These are phyloP conservation scores for Beauveria sp. DNA, from an alignment of 2,329 filamentous ascomycete genomes.

Conservation along the genomic window DNA sequence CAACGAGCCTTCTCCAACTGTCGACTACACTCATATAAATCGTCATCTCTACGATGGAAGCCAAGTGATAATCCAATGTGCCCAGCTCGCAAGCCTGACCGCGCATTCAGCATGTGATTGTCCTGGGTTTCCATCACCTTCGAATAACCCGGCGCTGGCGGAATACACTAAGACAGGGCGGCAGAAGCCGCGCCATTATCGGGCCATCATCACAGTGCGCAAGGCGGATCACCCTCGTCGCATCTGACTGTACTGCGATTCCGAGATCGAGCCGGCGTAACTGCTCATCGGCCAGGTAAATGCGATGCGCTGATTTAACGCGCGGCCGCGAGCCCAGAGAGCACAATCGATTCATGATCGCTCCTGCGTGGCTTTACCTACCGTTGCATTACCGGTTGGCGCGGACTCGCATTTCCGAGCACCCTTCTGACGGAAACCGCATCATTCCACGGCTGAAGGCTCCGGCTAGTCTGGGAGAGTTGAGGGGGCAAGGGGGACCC, in stretches of 20 bases:
- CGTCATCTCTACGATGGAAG: neutral
- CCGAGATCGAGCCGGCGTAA: constrained; percentile 2
- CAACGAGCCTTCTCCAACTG: neutral
- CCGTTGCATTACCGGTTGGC: neutral
- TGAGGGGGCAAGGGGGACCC: neutral
- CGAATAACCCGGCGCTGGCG: neutral
- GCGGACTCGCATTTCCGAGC: constrained; percentile 6
- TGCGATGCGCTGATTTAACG: neutral
- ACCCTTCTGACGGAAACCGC: neutral
- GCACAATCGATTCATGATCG: neutral
- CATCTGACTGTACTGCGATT: constrained; percentile 10
- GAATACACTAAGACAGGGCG: neutral
- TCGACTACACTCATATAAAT: neutral
- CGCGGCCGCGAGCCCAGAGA: neutral
- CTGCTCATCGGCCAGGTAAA: neutral
- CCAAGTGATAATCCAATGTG: neutral
- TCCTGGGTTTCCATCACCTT: neutral
- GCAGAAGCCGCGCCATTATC: constrained; percentile 1
- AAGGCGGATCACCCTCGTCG: neutral
- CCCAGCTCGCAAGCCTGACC: neutral
- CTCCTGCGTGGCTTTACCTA: neutral
- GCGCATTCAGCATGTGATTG: neutral
- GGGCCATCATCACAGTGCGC: neutral
- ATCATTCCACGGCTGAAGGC: neutral
- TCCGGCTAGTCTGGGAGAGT: neutral